These are phyloP conservation scores for Aspergillus unguis DNA, from an alignment of 2,329 filamentous ascomycete genomes.

Conservation along the genomic window DNA sequence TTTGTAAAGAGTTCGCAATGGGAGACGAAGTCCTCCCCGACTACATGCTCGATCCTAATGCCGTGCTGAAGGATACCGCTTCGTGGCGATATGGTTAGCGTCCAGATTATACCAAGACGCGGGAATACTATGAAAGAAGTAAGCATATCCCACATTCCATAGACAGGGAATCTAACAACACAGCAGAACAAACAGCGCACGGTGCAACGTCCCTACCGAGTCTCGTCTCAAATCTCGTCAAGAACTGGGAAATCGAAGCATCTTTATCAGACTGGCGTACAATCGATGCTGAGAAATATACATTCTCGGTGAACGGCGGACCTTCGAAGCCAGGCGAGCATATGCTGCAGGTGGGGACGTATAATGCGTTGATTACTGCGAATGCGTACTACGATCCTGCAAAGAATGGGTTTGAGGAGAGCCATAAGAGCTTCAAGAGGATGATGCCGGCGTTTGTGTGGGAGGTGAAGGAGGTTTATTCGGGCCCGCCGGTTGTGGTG, in stretches of 20 bases:
- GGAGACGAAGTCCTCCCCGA: constrained; percentile 44
- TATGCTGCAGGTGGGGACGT: constrained; percentile 66
- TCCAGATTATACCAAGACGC: constrained; percentile 64
- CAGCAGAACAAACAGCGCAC: constrained; percentile 59
- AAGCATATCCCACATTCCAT: constrained; percentile 1
- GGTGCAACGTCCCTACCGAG: constrained; percentile 54
- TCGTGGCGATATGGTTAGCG: constrained; percentile 60
- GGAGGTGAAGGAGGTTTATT: constrained; percentile 67
- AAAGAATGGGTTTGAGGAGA: constrained; percentile 59
- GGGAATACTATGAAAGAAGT: constrained; percentile 59
- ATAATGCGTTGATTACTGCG: constrained; percentile 63
- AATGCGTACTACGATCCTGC: constrained; percentile 64
- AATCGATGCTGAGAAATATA: constrained; percentile 58
- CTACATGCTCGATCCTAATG: constrained; percentile 58
- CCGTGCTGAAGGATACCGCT: constrained; percentile 53
- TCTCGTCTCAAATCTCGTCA: constrained; percentile 67
- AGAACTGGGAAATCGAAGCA: constrained; percentile 71
- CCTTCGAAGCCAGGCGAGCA: constrained; percentile 56
- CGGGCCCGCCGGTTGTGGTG: constrained; percentile 59
- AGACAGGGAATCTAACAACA: too few relatives aligned
- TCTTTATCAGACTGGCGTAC: constrained; percentile 64
- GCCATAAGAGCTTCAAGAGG: constrained; percentile 68
- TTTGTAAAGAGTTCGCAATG: not conserved
- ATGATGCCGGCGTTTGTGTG: constrained; percentile 72
- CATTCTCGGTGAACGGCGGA: constrained; percentile 62